Evolutionary conservation across 1,284 basidiomycete genomes (phyloP).

Genomic region (Moesziomyces antarcticus): DNA sequence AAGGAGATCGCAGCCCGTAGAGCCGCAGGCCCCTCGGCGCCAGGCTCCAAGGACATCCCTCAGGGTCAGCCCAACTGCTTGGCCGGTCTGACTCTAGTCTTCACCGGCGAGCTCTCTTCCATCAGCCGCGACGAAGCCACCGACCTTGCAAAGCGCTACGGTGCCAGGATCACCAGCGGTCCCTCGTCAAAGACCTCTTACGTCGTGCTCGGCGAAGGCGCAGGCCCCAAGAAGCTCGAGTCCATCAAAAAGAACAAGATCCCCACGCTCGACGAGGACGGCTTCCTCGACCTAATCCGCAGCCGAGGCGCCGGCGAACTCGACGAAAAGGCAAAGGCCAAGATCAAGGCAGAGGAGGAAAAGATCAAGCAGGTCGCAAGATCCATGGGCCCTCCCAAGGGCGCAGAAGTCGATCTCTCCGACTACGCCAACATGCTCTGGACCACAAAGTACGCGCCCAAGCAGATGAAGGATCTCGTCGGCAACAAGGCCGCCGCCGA

Average conservation of each 20-base stretch:
- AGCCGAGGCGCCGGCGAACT: slow-evolving; percentile 67
- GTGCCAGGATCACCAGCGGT: slow-evolving; percentile 78
- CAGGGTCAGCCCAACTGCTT: slow-evolving; percentile 82
- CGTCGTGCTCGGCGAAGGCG: slow-evolving; percentile 87
- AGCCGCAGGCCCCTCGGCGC: slow-evolving; percentile 77
- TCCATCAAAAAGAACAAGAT: slow-evolving; percentile 83
- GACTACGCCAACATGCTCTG: slow-evolving; percentile 73
- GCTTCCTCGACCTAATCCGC: slow-evolving; percentile 77
- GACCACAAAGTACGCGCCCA: slow-evolving; percentile 95
- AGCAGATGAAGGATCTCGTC: slow-evolving; percentile 86
- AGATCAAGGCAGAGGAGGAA: slow-evolving; percentile 80
- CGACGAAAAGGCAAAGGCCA: slow-evolving; percentile 84
- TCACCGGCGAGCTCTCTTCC: slow-evolving; percentile 84
- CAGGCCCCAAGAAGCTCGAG: slow-evolving; percentile 86
- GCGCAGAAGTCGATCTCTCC: slow-evolving; percentile 66
- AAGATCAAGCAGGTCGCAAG: slow-evolving; percentile 69
- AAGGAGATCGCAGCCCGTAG: slow-evolving; percentile 71
- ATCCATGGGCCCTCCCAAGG: slow-evolving; percentile 46
- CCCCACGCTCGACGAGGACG: slow-evolving; percentile 84
- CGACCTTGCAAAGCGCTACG: slow-evolving; percentile 90
- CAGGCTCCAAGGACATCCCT: slow-evolving; percentile 85
- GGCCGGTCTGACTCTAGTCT: slow-evolving; percentile 89
- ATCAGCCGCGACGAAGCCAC: slow-evolving; percentile 87
- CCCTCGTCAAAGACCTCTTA: slow-evolving; percentile 91
- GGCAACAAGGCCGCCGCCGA: slow-evolving; percentile 90